A percentile compares a stretch with the other conserved stretches of the same genome.
Evolutionary conservation across 2,329 filamentous ascomycete genomes (phyloP).

Genomic region (Aspergillus luchuensis): DNA sequence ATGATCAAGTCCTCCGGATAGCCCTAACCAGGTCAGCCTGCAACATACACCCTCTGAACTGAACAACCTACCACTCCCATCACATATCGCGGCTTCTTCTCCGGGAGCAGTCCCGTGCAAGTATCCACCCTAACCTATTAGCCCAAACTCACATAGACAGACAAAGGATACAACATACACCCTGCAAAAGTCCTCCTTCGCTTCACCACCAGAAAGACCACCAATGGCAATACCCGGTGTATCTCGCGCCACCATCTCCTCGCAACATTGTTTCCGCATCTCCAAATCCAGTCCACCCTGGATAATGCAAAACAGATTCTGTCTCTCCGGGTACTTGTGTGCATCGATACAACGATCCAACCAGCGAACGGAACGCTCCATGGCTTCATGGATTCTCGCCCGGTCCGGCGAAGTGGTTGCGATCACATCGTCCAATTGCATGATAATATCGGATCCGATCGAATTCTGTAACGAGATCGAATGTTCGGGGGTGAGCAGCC

Average conservation of each 20-base stretch:
- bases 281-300: conserved; percentile 91
- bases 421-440: conserved; percentile 98
- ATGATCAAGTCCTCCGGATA: conserved; percentile 96
- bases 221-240: conserved; percentile 97
- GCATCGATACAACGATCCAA: conserved; percentile 91
- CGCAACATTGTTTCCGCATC: conserved; percentile 79
- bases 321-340: conserved; percentile 76
- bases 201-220: conserved; percentile 90
- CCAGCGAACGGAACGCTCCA: conserved; percentile 93
- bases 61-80: conserved; percentile 76
- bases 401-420: conserved; percentile 92
- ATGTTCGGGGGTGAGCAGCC: conserved; percentile 91
- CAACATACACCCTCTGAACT: background rate
- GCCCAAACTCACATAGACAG: background rate
- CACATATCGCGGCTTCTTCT: conserved; percentile 94
- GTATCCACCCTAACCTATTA: conserved; percentile 62
- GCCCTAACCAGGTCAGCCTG: conserved; percentile 52
- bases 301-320: conserved; percentile 98
- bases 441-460: conserved; percentile 97
- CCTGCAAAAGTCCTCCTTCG: conserved; percentile 86
- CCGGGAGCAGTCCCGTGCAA: conserved; percentile 81
- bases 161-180: conserved; percentile 52
- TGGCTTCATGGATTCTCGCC: conserved; percentile 86
- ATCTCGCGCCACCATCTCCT: conserved; percentile 82
- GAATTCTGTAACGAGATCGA: conserved; percentile 95